These are phyloP conservation scores for Sanghuangporus sanghuang DNA, from an alignment of 1,284 basidiomycete species.

Conservation along the genomic window DNA sequence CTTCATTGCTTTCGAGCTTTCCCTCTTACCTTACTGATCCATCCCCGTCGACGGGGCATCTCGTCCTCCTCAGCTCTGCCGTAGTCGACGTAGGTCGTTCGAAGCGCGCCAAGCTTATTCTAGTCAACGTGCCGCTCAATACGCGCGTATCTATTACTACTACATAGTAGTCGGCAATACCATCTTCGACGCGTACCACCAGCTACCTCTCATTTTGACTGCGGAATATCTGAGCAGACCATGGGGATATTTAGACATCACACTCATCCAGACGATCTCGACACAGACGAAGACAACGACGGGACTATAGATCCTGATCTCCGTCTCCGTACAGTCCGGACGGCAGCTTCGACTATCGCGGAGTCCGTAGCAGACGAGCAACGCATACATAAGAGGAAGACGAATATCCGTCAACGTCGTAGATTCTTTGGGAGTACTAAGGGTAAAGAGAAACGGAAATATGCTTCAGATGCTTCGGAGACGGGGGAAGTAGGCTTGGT, in stretches of 20 bases:
- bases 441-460: slow-evolving; percentile 42
- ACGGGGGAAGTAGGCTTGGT: background rate
- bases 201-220: background rate
- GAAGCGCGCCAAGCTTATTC: background rate
- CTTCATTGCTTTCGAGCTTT: background rate
- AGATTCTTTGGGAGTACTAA: slow-evolving; percentile 19
- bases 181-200: background rate
- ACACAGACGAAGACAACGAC: slow-evolving; percentile 49
- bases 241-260: background rate
- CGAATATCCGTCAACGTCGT: slow-evolving; percentile 48
- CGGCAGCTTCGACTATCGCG: slow-evolving; percentile 83
- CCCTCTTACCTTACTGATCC: background rate
- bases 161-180: background rate
- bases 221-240: background rate
- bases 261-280: slow-evolving; percentile 30
- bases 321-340: slow-evolving; percentile 81
- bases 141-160: background rate
- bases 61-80: background rate
- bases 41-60: background rate
- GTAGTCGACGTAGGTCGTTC: background rate
- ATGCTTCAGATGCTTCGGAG: slow-evolving; percentile 26
- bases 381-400: slow-evolving; percentile 60
- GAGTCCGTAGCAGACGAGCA: slow-evolving; percentile 79
- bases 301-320: slow-evolving; percentile 77
- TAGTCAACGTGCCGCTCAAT: background rate